Evolutionary conservation across 805 yeast genomes (phyloP).

Genomic region (Cyberlindnera japonica): DNA sequence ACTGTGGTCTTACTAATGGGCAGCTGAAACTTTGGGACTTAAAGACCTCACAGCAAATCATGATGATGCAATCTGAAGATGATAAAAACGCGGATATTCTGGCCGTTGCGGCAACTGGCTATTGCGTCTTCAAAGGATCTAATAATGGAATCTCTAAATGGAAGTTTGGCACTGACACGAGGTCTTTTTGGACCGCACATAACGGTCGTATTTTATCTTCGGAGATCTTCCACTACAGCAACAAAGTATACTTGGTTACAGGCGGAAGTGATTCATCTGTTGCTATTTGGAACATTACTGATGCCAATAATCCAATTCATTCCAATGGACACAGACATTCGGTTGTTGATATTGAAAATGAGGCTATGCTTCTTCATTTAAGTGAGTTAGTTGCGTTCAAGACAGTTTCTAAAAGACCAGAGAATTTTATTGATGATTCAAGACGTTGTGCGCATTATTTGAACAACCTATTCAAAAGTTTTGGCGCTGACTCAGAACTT

Average conservation of each 20-base stretch:
- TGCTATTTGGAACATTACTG: constrained; percentile 63
- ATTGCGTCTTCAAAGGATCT: constrained; percentile 58
- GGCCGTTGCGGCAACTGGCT: constrained; percentile 52
- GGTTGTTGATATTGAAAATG: constrained; percentile 42
- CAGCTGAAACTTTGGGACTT: constrained; percentile 82
- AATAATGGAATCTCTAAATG: constrained; percentile 47
- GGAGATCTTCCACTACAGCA: constrained; percentile 40
- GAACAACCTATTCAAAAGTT: constrained; percentile 51
- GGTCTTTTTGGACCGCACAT: constrained; percentile 48
- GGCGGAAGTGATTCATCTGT: constrained; percentile 71
- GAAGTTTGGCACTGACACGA: constrained; percentile 44
- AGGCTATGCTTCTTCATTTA: constrained; percentile 60
- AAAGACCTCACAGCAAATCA: constrained; percentile 67
- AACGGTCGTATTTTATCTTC: constrained; percentile 57
- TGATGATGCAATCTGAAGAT: constrained; percentile 37
- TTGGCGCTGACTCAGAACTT: constrained; percentile 71
- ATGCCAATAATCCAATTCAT: constrained; percentile 5
- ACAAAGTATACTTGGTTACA: constrained; percentile 48
- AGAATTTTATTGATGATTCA: constrained; percentile 68
- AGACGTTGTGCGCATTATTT: constrained; percentile 82
- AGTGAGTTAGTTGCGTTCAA: constrained; percentile 59
- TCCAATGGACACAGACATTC: constrained; percentile 12
- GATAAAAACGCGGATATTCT: constrained; percentile 46
- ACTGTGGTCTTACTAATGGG: constrained; percentile 79
- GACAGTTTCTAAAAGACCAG: constrained; percentile 75